Base-by-base conservation (phyloP, 2,329 filamentous ascomycete genomes). In the Colletotrichum liriopes region DNA sequence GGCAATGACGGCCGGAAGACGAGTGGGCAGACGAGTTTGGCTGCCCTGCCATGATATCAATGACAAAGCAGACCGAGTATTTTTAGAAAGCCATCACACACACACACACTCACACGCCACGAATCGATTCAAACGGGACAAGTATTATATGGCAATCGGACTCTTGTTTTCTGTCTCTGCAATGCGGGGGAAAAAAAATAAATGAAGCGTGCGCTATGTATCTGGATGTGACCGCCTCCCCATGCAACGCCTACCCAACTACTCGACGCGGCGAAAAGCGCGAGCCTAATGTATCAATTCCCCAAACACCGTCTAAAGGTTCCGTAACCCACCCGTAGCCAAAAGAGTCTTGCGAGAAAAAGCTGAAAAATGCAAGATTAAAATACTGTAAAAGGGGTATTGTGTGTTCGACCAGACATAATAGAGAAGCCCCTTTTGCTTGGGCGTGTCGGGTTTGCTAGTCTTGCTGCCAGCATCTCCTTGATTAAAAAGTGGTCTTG, bases 381-480 rank as follows among this genome's bases (percentile, higher is more conserved):
- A 73, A 71, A 73, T 71, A 71, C 67, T 73, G 55, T 71, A 73
- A 63, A 63, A 73, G 67, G 71, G 61, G 71, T 73, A 71, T 73
- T 73, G 69, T 72, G 23, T 68, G 71, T 71, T 67, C 71, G 26
- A 43, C 56, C 71, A 62, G 61, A 73, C 61, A 63, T 71, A 73
- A 45, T 56, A 73, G 58, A 73, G n/a, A 69, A 54, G 37, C 65
- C 69, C 65, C 65, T 59, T 23, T 35, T 52, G 56, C 26, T 45
- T 51, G 66, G 59, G 70, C 52, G 11, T 64, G 39, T 54, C 45
- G 47, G 16, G 23, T 56, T 37, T 47, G 66, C 70, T 49, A 41
- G 55, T 43, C 26, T 51, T 29, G 35, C 32, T 55, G 23, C 67
- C 58, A 59, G 55, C 71, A 59, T 47, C 55, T 29, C 47, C 55